phyloP scores from a whole-genome alignment of 2,329 filamentous ascomycete species.

The Aquanectria penicillioides region DNA sequence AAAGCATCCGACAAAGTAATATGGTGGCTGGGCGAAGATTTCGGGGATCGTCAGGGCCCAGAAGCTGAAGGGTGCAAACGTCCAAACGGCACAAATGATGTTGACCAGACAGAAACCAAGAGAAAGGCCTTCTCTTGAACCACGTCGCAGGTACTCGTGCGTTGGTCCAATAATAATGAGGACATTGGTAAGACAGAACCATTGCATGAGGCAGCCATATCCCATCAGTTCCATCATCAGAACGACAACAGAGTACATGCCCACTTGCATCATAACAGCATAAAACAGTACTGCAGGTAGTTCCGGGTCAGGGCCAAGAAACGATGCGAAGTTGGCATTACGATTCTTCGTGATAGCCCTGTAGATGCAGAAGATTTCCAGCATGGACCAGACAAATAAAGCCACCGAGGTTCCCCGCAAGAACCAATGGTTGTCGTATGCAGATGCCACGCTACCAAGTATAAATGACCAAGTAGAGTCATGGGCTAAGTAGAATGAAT shows the following conservation, averaged over 20 bases:
- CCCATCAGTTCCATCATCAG: conserved; percentile 9
- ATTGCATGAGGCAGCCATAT: conserved; percentile 7
- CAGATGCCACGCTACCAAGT: neutral
- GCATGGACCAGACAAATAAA: neutral
- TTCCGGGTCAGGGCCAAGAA: neutral
- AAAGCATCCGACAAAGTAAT: conserved; percentile 1
- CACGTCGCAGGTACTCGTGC: conserved; percentile 7
- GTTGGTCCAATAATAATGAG: conserved; percentile 9
- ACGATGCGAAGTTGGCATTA: neutral
- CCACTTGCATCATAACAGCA: neutral
- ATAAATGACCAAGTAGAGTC: conserved; percentile 2
- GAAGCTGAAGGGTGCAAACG: conserved; percentile 20
- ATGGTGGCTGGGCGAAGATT: neutral
- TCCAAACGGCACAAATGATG: conserved; percentile 1
- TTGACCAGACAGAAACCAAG: conserved; percentile 19
- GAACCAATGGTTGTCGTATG: conserved; percentile 11
- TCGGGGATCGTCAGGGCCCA: neutral
- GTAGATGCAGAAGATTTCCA: conserved; percentile 8
- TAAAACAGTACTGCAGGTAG: neutral
- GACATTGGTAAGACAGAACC: conserved; percentile 16
- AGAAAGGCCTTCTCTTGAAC: conserved; percentile 1
- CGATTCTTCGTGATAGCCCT: neutral
- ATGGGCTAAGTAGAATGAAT: conserved; percentile 9
- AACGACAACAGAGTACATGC: neutral
- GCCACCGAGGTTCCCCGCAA: neutral